These are phyloP conservation scores for Fusarium mundagurra DNA, from an alignment of 2,329 filamentous ascomycete species.

Conservation along the genomic window DNA sequence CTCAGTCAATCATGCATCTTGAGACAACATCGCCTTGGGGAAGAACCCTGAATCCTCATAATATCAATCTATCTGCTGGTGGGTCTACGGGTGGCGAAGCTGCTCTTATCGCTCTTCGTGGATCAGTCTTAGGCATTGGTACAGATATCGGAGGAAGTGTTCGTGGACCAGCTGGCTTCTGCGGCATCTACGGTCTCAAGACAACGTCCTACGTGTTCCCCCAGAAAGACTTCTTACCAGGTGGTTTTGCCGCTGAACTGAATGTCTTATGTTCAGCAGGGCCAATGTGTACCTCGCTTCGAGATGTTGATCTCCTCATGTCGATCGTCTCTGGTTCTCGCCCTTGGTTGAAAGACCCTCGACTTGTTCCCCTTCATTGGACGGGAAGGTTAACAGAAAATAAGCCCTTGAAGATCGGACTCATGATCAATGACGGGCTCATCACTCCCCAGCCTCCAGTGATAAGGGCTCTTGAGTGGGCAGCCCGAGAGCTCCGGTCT, in stretches of 20 bases:
- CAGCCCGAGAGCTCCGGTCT: background rate
- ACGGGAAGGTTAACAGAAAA: background rate
- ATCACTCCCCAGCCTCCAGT: constrained; percentile 53
- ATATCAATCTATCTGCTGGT: constrained; percentile 66
- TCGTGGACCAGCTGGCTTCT: constrained; percentile 43
- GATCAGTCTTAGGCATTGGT: constrained; percentile 51
- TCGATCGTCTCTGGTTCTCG: constrained; percentile 30
- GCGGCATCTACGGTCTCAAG: constrained; percentile 43
- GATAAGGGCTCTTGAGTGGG: constrained; percentile 49
- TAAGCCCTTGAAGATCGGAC: constrained; percentile 51
- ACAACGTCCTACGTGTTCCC: constrained; percentile 41
- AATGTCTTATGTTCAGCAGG: constrained; percentile 49
- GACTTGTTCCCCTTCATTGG: constrained; percentile 47
- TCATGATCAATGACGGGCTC: constrained; percentile 52
- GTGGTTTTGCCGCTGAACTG: constrained; percentile 44
- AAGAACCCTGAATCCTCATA: constrained; percentile 68
- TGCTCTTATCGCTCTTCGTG: constrained; percentile 51
- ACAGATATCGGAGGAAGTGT: constrained; percentile 53
- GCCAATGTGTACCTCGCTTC: constrained; percentile 46
- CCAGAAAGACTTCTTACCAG: constrained; percentile 36
- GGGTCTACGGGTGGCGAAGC: constrained; percentile 69
- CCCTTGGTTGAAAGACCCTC: constrained; percentile 46
- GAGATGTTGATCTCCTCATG: constrained; percentile 50
- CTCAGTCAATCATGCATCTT: constrained; percentile 62
- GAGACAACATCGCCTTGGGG: constrained; percentile 70